Base-by-base conservation (phyloP, 2,329 filamentous ascomycete genomes). In the Emergomyces pasteurianus region DNA sequence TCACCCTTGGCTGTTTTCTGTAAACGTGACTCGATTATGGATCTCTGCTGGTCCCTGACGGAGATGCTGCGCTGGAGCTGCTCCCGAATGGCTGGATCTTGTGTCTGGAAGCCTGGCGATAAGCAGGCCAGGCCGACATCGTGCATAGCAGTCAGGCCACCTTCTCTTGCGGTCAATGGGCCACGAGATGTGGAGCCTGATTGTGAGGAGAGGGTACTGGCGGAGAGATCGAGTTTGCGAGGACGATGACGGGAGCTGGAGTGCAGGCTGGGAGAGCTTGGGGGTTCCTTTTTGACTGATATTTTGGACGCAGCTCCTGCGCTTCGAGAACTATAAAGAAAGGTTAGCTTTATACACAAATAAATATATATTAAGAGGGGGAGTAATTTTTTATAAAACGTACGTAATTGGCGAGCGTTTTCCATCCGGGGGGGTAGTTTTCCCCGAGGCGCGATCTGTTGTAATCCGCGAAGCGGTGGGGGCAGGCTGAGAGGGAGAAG, bases 11-110 rank as follows among this genome's bases (percentile, higher is more conserved):
- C 89, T 57, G 92, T 89, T 75, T 92, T 92, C 69, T 96, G 91
- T 67, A 92, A 78, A 70, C 94, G 85, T 42, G 90, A 86, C 75
- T 97, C 94, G 67, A 99, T 99, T 67, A 99, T 92, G 66, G 90
- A 89, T 66, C 92, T 83, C 75, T 99, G 94, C 72, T 96, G 90
- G 67, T 99, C 92, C 65, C 92, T 83, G 36, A 99, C 92, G 53
- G 89, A 91, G 75, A 96, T 85, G 75, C 94, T 97, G 67, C 92
- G 86, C 75, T 97, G 91, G 59, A 99, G 79, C 74, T 97, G 92
- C 75, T 96, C 90, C 71, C 94, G 87, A 90, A 96, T 95, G 23
- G 88, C 83, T n/a, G 94, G 92, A 74, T 99, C 91, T 68, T 97
- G 89, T 18, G 94, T 97, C 66, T 95, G 86, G 70, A 99, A 97